These are phyloP conservation scores for Vararia minispora DNA, from an alignment of 768 basidiomycete species.

Conservation along the genomic window DNA sequence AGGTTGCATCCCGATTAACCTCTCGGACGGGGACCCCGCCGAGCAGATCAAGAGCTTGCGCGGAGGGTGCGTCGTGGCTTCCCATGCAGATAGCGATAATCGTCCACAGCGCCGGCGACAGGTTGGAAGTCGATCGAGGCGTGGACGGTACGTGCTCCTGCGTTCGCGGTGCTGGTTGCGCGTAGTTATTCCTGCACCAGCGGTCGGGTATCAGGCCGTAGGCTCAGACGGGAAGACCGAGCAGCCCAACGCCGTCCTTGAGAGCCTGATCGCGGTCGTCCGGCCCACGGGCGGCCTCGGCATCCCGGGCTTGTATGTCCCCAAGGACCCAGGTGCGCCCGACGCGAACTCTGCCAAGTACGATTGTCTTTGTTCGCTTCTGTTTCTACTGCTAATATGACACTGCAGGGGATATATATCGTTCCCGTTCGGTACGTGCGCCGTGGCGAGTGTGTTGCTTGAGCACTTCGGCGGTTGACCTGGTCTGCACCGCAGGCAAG, in stretches of 20 bases:
- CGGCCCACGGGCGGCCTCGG: conserved; percentile 47
- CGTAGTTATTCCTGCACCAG: not conserved
- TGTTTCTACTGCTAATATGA: not conserved
- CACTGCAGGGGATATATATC: conserved; percentile 34
- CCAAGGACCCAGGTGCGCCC: conserved; percentile 44
- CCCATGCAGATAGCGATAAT: not conserved
- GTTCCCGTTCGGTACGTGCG: conserved; percentile 33
- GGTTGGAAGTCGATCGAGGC: conserved; percentile 39
- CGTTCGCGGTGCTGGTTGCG: not conserved
- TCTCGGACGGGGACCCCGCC: conserved; percentile 34
- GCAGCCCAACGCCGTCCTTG: conserved; percentile 42
- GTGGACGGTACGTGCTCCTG: conserved; percentile 24
- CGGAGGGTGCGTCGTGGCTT: conserved; percentile 26
- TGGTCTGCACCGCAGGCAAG: conserved; percentile 18
- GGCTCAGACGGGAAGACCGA: conserved; percentile 43
- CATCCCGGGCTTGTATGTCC: conserved; percentile 46
- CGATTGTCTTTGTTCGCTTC: conserved; percentile 8
- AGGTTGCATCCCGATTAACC: conserved; percentile 39
- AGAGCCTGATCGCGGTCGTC: conserved; percentile 38
- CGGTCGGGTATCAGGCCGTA: conserved; percentile 46
- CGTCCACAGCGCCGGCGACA: conserved; percentile 6
- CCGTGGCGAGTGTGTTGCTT: not conserved
- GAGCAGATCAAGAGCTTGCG: conserved; percentile 34
- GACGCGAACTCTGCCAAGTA: conserved; percentile 39
- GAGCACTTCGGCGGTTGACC: not conserved